Evolutionary conservation across 441 rosid genomes (phyloP), one percentile per base, ranked within the genome.

Genomic region (Jatropha multifida): DNA sequence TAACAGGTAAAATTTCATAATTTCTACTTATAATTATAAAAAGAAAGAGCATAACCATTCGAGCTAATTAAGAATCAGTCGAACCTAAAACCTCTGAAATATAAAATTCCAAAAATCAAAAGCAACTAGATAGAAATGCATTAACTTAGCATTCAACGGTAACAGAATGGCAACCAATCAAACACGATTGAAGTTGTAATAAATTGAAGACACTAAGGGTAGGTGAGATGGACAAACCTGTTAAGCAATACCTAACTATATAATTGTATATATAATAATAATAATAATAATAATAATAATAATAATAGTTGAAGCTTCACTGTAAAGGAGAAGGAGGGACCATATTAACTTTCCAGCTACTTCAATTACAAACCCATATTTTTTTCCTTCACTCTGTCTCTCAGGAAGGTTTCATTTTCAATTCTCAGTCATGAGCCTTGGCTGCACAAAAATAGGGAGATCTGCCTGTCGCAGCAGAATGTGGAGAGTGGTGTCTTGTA

Each of bases 401-500:
- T 61, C 38, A 65, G 14, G 49, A 65, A 65, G 27, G 49, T 17
- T 40, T 41, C 49, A 54, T 54, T 54, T 18, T 7, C 20, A 4
- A 48, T 48, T 48, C 52, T 12, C 15, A 12, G 15, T 12, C 32
- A 32, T 32, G 32, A 32, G 32, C 32, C 32, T 32, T 32, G 32
- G 32, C 32, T 32, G 32, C 32, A 32, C 32, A 32, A 32, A 20
- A 60, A 73, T 73, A 69, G 56, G 69, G 46, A 73, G 61, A 73
- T 44, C 48, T 7, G 68, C 12, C 2, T 73, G 14, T n/a, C 58
- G 48, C 5, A 73, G 46, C 11, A 73, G 46, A 73, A 62, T 73
- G 61, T 73, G 76, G 69, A 64, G 76, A 26, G 76, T 49, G 37
- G 32, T 73, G 59, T 69, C 76, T 2, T 73, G 76, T 56, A 73